Percentiles rank a stretch among this genome's conserved stretches.
Evolutionary conservation across 345 rosid genomes (phyloP).

Genomic region (Zanthoxylum bungeanum): DNA sequence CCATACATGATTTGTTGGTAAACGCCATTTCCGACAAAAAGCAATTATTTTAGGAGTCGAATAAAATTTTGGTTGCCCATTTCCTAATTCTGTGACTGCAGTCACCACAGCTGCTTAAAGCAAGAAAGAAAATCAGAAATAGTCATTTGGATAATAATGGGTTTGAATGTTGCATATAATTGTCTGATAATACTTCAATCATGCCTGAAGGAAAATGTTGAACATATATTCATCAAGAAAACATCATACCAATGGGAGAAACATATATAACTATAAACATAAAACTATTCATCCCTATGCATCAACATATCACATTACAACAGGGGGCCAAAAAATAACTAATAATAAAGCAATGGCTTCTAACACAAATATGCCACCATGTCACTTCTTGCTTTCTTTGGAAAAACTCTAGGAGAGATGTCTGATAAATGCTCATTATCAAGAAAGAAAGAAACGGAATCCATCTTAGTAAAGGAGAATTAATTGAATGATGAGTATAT

Average conservation of each 20-base stretch:
- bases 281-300: background rate
- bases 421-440: background rate
- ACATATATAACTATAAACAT: background rate
- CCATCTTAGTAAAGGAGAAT: background rate
- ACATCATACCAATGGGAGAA: background rate
- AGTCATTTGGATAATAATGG: background rate
- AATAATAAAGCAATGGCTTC: background rate
- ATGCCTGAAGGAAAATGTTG: background rate
- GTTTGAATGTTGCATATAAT: background rate
- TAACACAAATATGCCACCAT: background rate
- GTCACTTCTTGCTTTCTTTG: background rate
- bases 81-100: conserved; percentile 86
- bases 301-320: background rate
- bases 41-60: conserved; percentile 86
- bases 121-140: conserved; percentile 18
- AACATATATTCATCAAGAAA: background rate
- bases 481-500: background rate
- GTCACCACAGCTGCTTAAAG: conserved; percentile 84
- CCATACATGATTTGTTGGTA: conserved; percentile 93
- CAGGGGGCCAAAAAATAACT: background rate
- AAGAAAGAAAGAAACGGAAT: background rate
- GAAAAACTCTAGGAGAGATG: background rate
- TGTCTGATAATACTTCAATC: background rate
- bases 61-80: conserved; percentile 89
- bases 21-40: conserved; percentile 87